Percentiles rank a stretch among this genome's conserved stretches.
These are phyloP conservation scores for Pharus latifolius DNA, from an alignment of 176 grass and related monocot species.

Conservation along the genomic window DNA sequence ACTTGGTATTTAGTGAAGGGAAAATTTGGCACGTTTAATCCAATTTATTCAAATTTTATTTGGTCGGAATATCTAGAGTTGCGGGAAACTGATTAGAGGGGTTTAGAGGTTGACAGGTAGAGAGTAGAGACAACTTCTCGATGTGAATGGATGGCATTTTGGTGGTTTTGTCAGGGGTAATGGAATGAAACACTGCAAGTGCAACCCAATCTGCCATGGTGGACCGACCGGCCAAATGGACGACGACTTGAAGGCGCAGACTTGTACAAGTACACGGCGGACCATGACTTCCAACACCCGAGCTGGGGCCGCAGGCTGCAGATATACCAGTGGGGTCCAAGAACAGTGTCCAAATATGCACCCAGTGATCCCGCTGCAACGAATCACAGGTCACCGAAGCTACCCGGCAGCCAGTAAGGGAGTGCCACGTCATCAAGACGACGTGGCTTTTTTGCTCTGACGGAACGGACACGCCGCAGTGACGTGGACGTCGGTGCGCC, in stretches of 20 bases:
- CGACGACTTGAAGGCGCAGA: constrained; percentile 16
- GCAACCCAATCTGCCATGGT: not conserved
- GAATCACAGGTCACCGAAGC: not conserved
- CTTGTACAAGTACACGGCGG: not conserved
- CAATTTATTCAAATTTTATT: too few relatives aligned
- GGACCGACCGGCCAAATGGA: constrained; percentile 23
- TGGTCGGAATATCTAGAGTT: too few relatives aligned
- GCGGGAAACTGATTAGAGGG: too few relatives aligned
- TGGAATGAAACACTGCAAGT: not conserved
- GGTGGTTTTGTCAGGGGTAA: not conserved
- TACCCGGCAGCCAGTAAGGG: not conserved
- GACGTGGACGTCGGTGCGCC: too few relatives aligned
- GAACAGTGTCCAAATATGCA: too few relatives aligned
- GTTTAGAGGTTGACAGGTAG: too few relatives aligned
- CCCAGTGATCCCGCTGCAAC: not conserved
- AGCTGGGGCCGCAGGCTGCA: not conserved
- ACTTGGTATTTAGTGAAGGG: too few relatives aligned
- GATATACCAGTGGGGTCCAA: too few relatives aligned
- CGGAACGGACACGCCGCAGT: too few relatives aligned
- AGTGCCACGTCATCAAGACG: not conserved
- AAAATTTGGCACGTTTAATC: too few relatives aligned
- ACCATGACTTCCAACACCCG: not conserved
- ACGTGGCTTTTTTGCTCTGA: constrained; percentile 1
- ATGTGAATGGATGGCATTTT: constrained; percentile 1
- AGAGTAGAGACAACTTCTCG: too few relatives aligned